Conservation (phyloP, 176 grass and related monocot genomes). For the Carex kokanica region DNA sequence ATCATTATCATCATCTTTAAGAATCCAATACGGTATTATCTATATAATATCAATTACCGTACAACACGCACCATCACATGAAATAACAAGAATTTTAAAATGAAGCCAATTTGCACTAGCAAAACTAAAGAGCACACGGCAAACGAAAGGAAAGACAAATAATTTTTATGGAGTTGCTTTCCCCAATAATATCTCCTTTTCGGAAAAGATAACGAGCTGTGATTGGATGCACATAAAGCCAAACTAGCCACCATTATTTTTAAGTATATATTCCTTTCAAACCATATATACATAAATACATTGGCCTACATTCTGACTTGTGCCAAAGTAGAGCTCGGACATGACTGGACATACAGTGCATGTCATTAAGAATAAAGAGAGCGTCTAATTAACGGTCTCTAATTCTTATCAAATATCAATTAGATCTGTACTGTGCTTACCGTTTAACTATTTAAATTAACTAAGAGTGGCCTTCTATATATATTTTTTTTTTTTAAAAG, state of each 20-base stretch:
- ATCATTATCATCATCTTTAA: conserved; percentile 20
- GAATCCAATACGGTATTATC: conserved; percentile 18
- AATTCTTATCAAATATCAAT: too few relatives aligned
- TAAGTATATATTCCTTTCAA: conserved; percentile 34
- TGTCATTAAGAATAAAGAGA: conserved; percentile 30
- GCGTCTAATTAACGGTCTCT: too few relatives aligned
- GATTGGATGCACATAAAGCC: neutral
- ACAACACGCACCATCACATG: conserved; percentile 22
- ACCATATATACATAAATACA: neutral
- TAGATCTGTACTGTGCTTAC: too few relatives aligned
- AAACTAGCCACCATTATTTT: conserved; percentile 15
- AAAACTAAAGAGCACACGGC: conserved; percentile 18
- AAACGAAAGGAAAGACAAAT: neutral
- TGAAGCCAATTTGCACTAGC: neutral
- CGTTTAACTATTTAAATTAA: too few relatives aligned
- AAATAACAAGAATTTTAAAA: conserved; percentile 18
- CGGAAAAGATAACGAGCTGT: conserved; percentile 15
- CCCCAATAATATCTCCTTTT: conserved; percentile 19
- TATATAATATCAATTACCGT: conserved; percentile 1
- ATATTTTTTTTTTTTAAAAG: too few relatives aligned
- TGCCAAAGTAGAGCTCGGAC: neutral
- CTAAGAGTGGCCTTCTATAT: too few relatives aligned
- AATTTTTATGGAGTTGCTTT: conserved; percentile 20
- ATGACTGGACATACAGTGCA: conserved; percentile 31
- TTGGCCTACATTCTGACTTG: conserved; percentile 28